These are phyloP conservation scores for Trichoderma pleuroti DNA, from an alignment of 2,329 filamentous ascomycete genomes.

Conservation along the genomic window DNA sequence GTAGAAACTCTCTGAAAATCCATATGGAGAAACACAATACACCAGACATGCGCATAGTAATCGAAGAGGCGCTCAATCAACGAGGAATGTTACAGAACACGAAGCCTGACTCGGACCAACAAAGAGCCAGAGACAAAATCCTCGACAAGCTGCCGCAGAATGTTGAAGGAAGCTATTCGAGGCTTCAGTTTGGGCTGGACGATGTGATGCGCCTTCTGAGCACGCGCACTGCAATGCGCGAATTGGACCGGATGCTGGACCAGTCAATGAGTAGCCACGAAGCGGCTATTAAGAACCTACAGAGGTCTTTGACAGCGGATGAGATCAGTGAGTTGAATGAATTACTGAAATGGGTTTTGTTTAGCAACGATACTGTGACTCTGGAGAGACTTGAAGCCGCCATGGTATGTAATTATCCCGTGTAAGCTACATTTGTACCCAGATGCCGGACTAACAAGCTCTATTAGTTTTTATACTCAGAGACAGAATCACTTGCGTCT, in stretches of 20 bases:
- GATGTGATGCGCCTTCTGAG: not conserved
- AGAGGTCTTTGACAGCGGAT: not conserved
- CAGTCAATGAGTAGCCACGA: slow-evolving; percentile 3
- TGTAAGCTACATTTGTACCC: not conserved
- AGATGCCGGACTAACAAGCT: not conserved
- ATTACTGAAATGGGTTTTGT: not conserved
- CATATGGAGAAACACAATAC: not conserved
- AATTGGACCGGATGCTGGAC: slow-evolving; percentile 2
- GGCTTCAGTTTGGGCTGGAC: not conserved
- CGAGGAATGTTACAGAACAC: not conserved
- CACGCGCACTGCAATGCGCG: not conserved
- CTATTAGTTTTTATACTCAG: not conserved
- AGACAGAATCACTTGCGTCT: not conserved
- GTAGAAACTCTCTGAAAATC: not conserved
- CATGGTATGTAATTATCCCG: not conserved
- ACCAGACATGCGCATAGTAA: not conserved
- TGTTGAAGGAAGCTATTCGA: not conserved
- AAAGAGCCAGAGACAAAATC: not conserved
- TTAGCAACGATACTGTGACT: not conserved
- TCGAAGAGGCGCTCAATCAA: not conserved
- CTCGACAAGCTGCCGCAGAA: not conserved
- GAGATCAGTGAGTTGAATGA: not conserved
- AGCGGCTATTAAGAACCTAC: not conserved
- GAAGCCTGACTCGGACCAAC: not conserved
- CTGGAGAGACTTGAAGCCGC: not conserved